Conservation (phyloP, 1,284 basidiomycete species). For the Rhodotorula sp. region DNA sequence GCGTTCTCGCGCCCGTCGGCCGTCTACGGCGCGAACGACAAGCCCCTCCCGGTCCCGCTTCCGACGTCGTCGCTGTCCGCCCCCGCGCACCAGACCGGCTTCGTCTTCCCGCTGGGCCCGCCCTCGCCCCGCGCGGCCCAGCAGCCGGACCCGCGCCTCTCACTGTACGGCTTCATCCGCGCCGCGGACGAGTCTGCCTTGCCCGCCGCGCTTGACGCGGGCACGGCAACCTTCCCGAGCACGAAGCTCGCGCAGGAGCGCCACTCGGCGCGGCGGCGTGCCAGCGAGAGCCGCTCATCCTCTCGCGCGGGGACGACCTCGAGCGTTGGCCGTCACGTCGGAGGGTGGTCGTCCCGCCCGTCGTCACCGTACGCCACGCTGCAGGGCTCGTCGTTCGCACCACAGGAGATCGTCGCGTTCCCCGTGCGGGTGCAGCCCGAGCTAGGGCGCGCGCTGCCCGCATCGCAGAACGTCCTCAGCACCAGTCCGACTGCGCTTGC, state of each 20-base stretch:
- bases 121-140: background rate
- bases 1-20: background rate
- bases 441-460: background rate
- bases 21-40: background rate
- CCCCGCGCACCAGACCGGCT: background rate
- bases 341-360: background rate
- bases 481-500: background rate
- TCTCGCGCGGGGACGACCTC: too few relatives aligned
- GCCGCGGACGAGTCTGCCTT: background rate
- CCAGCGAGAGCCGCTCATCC: background rate
- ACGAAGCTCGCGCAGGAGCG: constrained; percentile 5
- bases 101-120: too few relatives aligned
- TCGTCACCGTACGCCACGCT: background rate
- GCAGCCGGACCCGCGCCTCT: background rate
- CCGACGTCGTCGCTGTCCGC: constrained; percentile 1
- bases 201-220: background rate
- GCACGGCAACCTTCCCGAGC: background rate
- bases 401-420: constrained; percentile 9
- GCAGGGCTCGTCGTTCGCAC: background rate
- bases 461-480: background rate
- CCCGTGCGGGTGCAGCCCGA: background rate
- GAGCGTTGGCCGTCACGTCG: background rate
- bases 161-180: background rate
- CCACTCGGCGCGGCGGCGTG: background rate
- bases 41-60: background rate